A percentile compares a stretch with the other conserved stretches of the same genome.
Conservation (phyloP, 2,329 filamentous ascomycete species). For the Verticillium tricorpus region DNA sequence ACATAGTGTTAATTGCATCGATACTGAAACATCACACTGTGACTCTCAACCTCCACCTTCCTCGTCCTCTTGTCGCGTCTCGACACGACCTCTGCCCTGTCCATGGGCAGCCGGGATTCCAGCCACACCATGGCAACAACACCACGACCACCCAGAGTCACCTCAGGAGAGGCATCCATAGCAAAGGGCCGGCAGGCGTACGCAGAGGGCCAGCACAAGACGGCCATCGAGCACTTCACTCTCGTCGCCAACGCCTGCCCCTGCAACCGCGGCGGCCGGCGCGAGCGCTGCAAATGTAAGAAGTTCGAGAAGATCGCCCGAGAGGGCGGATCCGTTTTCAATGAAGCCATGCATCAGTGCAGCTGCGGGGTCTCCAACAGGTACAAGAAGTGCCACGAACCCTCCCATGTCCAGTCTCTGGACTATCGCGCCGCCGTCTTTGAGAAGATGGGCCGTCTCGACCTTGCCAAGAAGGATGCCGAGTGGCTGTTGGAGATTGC, state of each 20-base stretch:
- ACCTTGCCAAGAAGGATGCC: conserved; percentile 32
- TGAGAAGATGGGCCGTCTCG: conserved; percentile 30
- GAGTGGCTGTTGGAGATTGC: conserved; percentile 39
- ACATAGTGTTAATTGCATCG: background rate
- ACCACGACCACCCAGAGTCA: background rate
- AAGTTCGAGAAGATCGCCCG: conserved; percentile 28
- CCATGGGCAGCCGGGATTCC: background rate
- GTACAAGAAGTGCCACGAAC: conserved; percentile 34
- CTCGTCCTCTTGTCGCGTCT: background rate
- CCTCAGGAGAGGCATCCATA: background rate
- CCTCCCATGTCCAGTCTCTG: conserved; percentile 32
- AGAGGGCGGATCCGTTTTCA: conserved; percentile 31
- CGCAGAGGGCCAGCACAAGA: conserved; percentile 25
- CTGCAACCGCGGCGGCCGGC: conserved; percentile 22
- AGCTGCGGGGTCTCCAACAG: conserved; percentile 27
- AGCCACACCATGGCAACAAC: background rate
- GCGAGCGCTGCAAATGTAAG: conserved; percentile 34
- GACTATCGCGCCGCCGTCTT: conserved; percentile 35
- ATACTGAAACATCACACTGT: background rate
- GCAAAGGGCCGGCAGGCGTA: conserved; percentile 25
- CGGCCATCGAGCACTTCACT: conserved; percentile 32
- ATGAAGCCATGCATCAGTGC: conserved; percentile 36
- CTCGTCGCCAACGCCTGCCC: conserved; percentile 11
- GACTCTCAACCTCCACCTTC: background rate
- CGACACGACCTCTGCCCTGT: background rate